Percentiles rank a stretch among this genome's conserved stretches.
phyloP scores from a whole-genome alignment of 306 rosid species.

The Ammopiptanthus mongolicus region DNA sequence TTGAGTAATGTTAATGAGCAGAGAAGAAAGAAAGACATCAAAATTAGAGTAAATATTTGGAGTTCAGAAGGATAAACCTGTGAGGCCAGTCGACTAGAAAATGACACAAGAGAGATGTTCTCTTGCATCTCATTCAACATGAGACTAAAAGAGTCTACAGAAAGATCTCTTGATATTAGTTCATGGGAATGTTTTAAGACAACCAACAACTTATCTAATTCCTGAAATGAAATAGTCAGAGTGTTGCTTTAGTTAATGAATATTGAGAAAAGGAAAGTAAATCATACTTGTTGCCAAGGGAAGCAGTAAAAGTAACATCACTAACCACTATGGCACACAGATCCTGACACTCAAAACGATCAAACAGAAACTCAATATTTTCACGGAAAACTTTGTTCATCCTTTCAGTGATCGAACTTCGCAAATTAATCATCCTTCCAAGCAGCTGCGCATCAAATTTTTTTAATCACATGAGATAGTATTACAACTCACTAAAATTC shows the following conservation, averaged over 20 bases:
- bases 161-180: conserved; percentile 73
- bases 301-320: conserved; percentile 32
- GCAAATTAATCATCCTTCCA: conserved; percentile 87
- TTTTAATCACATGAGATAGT: neutral
- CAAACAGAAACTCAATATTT: conserved; percentile 91
- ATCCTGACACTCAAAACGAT: conserved; percentile 98
- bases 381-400: conserved; percentile 88
- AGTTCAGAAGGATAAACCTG: conserved; percentile 60
- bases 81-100: conserved; percentile 92
- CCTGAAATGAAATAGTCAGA: conserved; percentile 49
- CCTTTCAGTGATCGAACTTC: conserved; percentile 77
- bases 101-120: conserved; percentile 89
- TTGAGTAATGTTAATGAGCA: neutral
- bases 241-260: conserved; percentile 19
- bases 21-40: conserved; percentile 8
- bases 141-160: conserved; percentile 75
- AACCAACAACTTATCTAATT: conserved; percentile 79
- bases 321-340: conserved; percentile 89
- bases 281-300: conserved; percentile 7
- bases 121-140: conserved; percentile 99
- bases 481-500: neutral
- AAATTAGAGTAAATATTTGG: conserved; percentile 5
- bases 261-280: neutral
- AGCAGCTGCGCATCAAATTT: conserved; percentile 59
- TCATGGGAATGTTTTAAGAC: conserved; percentile 80